Base-by-base conservation (phyloP, 345 rosid species). In the Conringia planisiliqua region DNA sequence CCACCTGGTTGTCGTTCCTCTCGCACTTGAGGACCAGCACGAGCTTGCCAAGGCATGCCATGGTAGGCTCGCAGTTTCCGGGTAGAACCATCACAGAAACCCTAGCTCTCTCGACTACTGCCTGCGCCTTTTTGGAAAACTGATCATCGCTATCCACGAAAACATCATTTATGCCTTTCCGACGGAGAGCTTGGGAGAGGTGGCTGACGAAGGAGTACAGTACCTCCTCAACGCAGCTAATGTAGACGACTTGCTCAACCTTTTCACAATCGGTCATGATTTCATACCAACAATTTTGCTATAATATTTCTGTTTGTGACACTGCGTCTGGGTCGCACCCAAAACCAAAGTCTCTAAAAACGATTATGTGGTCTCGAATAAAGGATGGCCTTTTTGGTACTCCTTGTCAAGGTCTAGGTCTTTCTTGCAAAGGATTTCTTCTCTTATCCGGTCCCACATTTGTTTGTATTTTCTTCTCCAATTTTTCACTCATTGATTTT, bases 41-140 rank as follows among this genome's bases (percentile, higher is more conserved):
- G 42, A 56, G 16, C 20, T 56, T 56, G 14, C 0, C 40, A 40
- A 40, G 42, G 42, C 20, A 26, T 27, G 20, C 16, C 11, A 11
- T 1, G 11, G 39, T 8, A 10, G 39, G 39, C 1, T 50, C 35
- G 27, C 9, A 0, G 50, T 38, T 16, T 24, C 52, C 5, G 17
- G 64, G 42, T 55, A 69, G 42, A 55, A 69, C 18, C 42, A 69
- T 16, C 54, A 69, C 54, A 12, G 64, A 69, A 29, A 69, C 54
- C 64, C 20, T 29, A 55, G 73, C 73, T 24, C 6, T 29, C 20
- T 69, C 40, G 42, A 55, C 3, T 13, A 1, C n/a, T 47, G 5
- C 55, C 55, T 29, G 27, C 1, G 10, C 33, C 55, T 64, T 27
- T 10, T 29, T 4, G 5, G 64, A 69, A 17, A 27, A 20, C 54